These are phyloP conservation scores for Candida ulmi DNA, from an alignment of 805 yeast genomes.

Conservation along the genomic window DNA sequence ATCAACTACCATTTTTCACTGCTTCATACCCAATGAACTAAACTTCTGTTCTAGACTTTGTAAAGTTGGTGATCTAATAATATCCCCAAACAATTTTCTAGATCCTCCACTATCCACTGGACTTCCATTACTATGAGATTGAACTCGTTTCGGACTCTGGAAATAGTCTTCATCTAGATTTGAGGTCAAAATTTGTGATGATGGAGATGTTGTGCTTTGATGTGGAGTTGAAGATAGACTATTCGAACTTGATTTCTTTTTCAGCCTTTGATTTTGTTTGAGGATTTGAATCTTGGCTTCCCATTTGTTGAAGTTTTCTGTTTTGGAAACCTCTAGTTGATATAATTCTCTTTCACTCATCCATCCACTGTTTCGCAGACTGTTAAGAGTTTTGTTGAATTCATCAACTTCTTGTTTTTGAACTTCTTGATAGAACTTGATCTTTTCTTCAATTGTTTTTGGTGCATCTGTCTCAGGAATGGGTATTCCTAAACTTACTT, in stretches of 20 bases:
- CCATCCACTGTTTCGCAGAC: conserved; percentile 21
- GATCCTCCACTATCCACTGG: too few relatives aligned
- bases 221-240: background rate
- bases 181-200: too few relatives aligned
- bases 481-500: conserved; percentile 16
- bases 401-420: conserved; percentile 16
- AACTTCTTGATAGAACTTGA: conserved; percentile 13
- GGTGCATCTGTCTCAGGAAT: conserved; percentile 8
- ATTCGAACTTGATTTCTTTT: background rate
- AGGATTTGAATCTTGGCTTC: conserved; percentile 14
- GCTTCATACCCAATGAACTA: conserved; percentile 2
- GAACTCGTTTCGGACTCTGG: background rate
- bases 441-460: conserved; percentile 12
- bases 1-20: too few relatives aligned
- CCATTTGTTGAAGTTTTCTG: conserved; percentile 20
- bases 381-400: conserved; percentile 12
- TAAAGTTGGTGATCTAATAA: conserved; percentile 5
- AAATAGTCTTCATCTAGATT: background rate
- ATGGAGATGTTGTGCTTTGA: too few relatives aligned
- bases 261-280: background rate
- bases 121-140: background rate
- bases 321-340: conserved; percentile 13
- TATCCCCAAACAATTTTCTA: background rate
- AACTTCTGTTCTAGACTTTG: conserved; percentile 9
- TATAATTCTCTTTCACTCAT: conserved; percentile 16